Evolutionary conservation across 768 basidiomycete species (phyloP).

Genomic region (Leccinum arenicola): DNA sequence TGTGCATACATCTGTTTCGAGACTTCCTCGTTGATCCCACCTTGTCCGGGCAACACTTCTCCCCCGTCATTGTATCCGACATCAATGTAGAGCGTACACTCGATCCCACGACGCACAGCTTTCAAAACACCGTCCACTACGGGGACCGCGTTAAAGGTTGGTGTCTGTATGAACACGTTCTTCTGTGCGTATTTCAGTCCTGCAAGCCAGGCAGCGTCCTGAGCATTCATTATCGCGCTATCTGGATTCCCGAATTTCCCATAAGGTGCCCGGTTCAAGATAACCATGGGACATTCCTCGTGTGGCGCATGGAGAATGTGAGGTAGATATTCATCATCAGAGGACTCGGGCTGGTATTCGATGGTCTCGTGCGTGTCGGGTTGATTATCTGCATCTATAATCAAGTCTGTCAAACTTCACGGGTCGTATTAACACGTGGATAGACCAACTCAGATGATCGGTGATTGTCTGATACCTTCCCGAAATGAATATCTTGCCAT

Average conservation of each 20-base stretch:
- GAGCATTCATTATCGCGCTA: constrained; percentile 48
- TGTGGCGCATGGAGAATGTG: constrained; percentile 60
- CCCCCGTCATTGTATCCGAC: constrained; percentile 56
- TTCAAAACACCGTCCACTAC: constrained; percentile 56
- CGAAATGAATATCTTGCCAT: constrained; percentile 25
- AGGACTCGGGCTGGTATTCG: constrained; percentile 22
- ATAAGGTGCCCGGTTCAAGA: constrained; percentile 61
- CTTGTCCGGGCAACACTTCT: constrained; percentile 63
- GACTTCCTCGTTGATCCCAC: constrained; percentile 72
- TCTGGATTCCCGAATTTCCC: constrained; percentile 48
- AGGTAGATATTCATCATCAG: constrained; percentile 54
- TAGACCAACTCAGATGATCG: constrained; percentile 37
- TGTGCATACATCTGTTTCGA: constrained; percentile 53
- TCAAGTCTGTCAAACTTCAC: constrained; percentile 11
- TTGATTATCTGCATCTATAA: constrained; percentile 35
- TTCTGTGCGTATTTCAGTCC: constrained; percentile 57
- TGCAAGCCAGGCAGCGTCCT: constrained; percentile 68
- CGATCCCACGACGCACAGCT: constrained; percentile 58
- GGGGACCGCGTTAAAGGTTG: constrained; percentile 66
- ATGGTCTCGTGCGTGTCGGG: constrained; percentile 32
- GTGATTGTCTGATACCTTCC: constrained; percentile 38
- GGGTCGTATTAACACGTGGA: neutral
- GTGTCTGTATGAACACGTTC: constrained; percentile 72
- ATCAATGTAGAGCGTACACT: constrained; percentile 59
- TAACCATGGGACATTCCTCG: constrained; percentile 57